A percentile compares a stretch with the other conserved stretches of the same genome.
Evolutionary conservation across 83 land plant species (phyloP).

Genomic region (Isoetes engelmannii): DNA sequence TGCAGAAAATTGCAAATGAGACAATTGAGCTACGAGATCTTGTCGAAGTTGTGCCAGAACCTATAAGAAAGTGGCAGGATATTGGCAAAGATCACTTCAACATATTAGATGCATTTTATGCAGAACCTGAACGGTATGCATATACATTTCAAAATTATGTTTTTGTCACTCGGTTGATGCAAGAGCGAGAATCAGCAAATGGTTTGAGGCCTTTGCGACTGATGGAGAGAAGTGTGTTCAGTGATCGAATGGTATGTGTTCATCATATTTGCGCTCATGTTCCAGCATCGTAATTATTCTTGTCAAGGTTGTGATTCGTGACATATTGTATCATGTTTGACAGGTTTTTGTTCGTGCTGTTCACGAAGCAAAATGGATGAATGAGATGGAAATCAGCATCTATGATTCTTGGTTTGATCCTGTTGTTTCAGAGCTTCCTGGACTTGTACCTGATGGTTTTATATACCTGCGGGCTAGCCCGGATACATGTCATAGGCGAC

Average conservation of each 20-base stretch:
- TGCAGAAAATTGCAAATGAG: constrained; percentile 90
- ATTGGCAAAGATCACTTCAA: constrained; percentile 91
- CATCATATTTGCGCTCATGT: too few species aligned
- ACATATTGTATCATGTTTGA: not conserved
- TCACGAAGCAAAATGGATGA: constrained; percentile 99
- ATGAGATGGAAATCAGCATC: constrained; percentile 96
- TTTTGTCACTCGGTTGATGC: constrained; percentile 95
- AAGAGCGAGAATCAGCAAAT: constrained; percentile 85
- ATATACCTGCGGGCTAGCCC: constrained; percentile 94
- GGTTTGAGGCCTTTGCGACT: constrained; percentile 83
- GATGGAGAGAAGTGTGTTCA: constrained; percentile 99
- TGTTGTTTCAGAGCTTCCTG: constrained; percentile 83
- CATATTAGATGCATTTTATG: constrained; percentile 86
- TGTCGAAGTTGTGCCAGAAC: constrained; percentile 96
- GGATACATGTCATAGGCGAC: constrained; percentile 81
- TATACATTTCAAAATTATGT: constrained; percentile 99
- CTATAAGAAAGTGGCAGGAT: constrained; percentile 91
- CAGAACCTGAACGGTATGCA: constrained; percentile 90
- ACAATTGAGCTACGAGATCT: constrained; percentile 87
- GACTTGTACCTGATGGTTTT: constrained; percentile 92
- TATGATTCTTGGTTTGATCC: constrained; percentile 99
- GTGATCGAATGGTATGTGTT: constrained; percentile 78
- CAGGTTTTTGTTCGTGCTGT: constrained; percentile 98
- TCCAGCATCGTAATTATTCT: too few species aligned
- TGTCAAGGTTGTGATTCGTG: not conserved